These are phyloP conservation scores for Fagopyrum tataricum DNA, from an alignment of 148 eudicot genomes.

Conservation along the genomic window DNA sequence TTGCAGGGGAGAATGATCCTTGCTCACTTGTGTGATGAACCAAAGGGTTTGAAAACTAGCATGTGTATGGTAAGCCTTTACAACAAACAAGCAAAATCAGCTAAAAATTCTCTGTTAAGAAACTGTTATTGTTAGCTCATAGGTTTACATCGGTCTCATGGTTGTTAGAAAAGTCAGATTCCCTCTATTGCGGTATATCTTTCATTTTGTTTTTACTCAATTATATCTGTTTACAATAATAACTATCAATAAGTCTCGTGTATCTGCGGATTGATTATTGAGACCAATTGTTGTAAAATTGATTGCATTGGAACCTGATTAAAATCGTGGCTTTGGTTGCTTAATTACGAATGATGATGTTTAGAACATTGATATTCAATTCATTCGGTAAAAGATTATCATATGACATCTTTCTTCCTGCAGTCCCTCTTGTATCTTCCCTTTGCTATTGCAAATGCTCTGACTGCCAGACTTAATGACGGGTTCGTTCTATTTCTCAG, in stretches of 20 bases:
- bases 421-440: conserved; percentile 78
- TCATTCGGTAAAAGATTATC: not conserved
- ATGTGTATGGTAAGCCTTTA: conserved; percentile 72
- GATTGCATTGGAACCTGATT: not conserved
- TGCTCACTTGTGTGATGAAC: conserved; percentile 94
- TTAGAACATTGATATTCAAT: not conserved
- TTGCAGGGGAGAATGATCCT: conserved; percentile 94
- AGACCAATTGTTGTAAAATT: not conserved
- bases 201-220: not conserved
- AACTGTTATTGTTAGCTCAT: not conserved
- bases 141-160: not conserved
- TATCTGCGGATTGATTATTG: not conserved
- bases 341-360: not conserved
- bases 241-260: not conserved
- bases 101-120: not conserved
- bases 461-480: conserved; percentile 83
- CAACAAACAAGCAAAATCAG: not conserved
- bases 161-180: not conserved
- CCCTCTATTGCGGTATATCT: not conserved
- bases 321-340: not conserved
- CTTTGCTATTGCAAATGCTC: conserved; percentile 85
- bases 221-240: too few species aligned
- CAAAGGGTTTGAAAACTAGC: conserved; percentile 91
- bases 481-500: conserved; percentile 34
- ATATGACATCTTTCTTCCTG: conserved; percentile 32